phyloP scores from a whole-genome alignment of 2,329 filamentous ascomycete species.

The Cytospora leucostoma region DNA sequence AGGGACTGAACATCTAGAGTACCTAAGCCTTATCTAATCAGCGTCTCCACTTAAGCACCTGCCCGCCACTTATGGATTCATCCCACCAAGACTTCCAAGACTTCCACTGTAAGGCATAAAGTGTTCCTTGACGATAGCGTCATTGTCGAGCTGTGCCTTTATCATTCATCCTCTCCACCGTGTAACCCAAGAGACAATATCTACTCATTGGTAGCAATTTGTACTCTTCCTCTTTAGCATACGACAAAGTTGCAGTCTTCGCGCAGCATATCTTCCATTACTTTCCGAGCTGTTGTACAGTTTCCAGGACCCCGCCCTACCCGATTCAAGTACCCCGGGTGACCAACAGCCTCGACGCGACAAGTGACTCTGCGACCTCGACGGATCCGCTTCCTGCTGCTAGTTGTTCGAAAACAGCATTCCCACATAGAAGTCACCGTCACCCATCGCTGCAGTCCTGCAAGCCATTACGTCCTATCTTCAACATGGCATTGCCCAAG shows the following conservation, averaged over 20 bases:
- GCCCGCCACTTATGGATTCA: conserved; percentile 11
- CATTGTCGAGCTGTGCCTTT: conserved; percentile 3
- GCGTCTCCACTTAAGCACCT: background rate
- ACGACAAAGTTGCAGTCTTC: background rate
- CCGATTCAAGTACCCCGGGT: background rate
- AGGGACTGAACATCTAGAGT: background rate
- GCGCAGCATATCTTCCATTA: background rate
- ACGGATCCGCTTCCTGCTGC: background rate
- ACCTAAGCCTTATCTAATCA: conserved; percentile 20
- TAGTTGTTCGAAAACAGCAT: background rate
- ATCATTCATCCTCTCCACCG: background rate
- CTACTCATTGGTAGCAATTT: background rate
- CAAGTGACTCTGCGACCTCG: background rate
- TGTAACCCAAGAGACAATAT: background rate
- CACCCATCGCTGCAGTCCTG: background rate
- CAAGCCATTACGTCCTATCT: background rate
- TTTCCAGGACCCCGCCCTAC: background rate
- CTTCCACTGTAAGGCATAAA: conserved; percentile 1
- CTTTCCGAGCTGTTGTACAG: background rate
- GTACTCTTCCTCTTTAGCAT: background rate
- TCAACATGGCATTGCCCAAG: conserved; percentile 78
- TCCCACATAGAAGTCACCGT: background rate
- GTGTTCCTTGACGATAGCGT: conserved; percentile 6
- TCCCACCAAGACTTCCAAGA: conserved; percentile 18
- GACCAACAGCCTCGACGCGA: background rate